Evolutionary conservation across 2,329 filamentous ascomycete genomes (phyloP), one percentile per base, ranked within the genome.

Genomic region (Coleophoma eucalyptorum): DNA sequence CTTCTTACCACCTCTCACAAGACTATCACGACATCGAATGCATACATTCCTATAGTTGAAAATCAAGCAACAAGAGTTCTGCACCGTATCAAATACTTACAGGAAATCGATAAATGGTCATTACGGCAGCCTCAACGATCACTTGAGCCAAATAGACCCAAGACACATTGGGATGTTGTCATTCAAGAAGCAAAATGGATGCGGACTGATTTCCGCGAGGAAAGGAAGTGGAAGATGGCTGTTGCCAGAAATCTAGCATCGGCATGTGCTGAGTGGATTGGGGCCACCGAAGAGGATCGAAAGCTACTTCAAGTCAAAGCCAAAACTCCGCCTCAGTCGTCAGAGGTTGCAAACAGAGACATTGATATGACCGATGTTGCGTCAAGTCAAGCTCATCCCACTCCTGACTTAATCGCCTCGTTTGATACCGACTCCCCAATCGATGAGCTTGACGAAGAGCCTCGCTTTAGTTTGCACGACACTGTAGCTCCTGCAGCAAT

Each of bases 171-270:
- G 81, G 94, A 99, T 69, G 79, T 93, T 48, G 68, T 97, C 50
- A 73, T 99, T 32, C 81, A 91, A 59, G 92, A 99, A 72, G 90
- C 93, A 81, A 96, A 92, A 67, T 97, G 93, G 93, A 95, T 99
- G 90, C 83, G 92, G 46, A 97, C 91, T 2, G 94, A 99, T 69
- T 97, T 97, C 63, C 81, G 88, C 47, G 90, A 97, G 69, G 94
- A 97, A 67, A 78, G 90, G 38, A 96, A 96, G 66, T 96, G 92
- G 91, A 97, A 97, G 71, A 84, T 83, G 64, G 81, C 87, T 2
- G 80, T 87, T 34, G 92, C 92, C 5, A 86, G 86, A 52, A 90
- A 86, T 51, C 76, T 96, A 53, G 94, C 91, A 1, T 76, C 85
- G 61, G 89, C 87, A 61, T 97, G 93, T 67, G 89, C 87, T 0